Percentiles rank a stretch among this genome's conserved stretches.
These are phyloP conservation scores for Prunus campanulata DNA, from an alignment of 306 rosid species.

Conservation along the genomic window DNA sequence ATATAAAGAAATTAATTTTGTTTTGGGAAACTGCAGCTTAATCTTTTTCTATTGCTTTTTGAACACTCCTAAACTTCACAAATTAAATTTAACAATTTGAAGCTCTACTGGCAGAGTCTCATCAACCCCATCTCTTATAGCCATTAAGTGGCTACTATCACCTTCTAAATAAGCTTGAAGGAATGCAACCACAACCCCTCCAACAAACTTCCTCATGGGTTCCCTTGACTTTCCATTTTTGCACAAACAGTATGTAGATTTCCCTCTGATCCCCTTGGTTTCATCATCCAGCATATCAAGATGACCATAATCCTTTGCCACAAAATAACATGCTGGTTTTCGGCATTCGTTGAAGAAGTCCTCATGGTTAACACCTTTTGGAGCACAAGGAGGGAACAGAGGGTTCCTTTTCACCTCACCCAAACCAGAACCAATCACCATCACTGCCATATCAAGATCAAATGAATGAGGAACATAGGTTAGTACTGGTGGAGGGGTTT, in stretches of 20 bases:
- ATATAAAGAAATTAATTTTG: too few species aligned
- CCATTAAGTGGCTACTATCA: slow-evolving; percentile 42
- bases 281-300: slow-evolving; percentile 79
- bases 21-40: too few species aligned
- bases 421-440: slow-evolving; percentile 71
- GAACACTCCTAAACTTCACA: slow-evolving; percentile 21
- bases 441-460: slow-evolving; percentile 49
- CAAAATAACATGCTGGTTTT: slow-evolving; percentile 59
- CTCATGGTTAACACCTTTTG: slow-evolving; percentile 72
- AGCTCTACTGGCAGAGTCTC: slow-evolving; percentile 47
- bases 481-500: slow-evolving; percentile 84
- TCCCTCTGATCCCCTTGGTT: slow-evolving; percentile 67
- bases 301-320: slow-evolving; percentile 74
- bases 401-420: slow-evolving; percentile 58
- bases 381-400: slow-evolving; percentile 80
- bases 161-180: slow-evolving; percentile 57
- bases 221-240: slow-evolving; percentile 68
- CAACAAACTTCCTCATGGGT: slow-evolving; percentile 89
- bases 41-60: too few species aligned
- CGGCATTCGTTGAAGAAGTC: slow-evolving; percentile 64
- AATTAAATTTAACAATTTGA: slow-evolving; percentile 30
- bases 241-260: slow-evolving; percentile 53
- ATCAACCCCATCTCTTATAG: slow-evolving; percentile 38
- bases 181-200: slow-evolving; percentile 77
- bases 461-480: slow-evolving; percentile 64